Evolutionary conservation across 2,329 filamentous ascomycete species (phyloP), one percentile per base, ranked within the genome.

Genomic region (Fusarium goolgardi): DNA sequence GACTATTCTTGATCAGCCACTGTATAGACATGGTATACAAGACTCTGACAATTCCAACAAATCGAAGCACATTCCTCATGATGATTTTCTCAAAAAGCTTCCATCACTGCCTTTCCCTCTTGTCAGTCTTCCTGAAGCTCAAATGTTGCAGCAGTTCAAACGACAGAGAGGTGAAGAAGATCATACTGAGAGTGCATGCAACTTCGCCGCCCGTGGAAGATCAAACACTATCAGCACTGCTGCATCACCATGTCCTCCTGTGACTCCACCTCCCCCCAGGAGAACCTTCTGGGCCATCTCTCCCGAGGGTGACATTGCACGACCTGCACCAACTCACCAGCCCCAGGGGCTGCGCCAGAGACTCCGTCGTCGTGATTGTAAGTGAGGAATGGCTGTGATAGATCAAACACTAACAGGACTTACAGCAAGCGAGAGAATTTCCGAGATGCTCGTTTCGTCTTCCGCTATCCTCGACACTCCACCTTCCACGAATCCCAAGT

Each of bases 51-150:
- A 37, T 44, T 49, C 53, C 16, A 63, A 67, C 25, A 61, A 63
- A 8, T 55, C 54, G 3, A 29, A 54, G 4, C 67, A 71, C 49
- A 59, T 71, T 16, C 63, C 69, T 21, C 72, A 74, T 10, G 71
- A 74, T 20, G 69, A 72, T 18, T 71, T 71, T 10, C 21, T 68
- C 9, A 58, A 59, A 20, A 67, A 71, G 6, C 70, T 77, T 27
- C 70, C 75, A 5, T 73, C 70, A 3, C 71, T 80, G 3, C 78
- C 75, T 2, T 80, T 81, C 35, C 73, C 75, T 12, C 72, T 81
- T 15, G 76, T 81, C 46, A 79, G 78, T 53, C 69, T 81, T 18
- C 75, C 76, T 1, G 78, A 80, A 35, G 79, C 79, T 16, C 78
- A 78, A 3, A 73, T 73, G 61, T 29, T 77, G 20, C 79, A 80